Evolutionary conservation across 2,329 filamentous ascomycete species (phyloP).

Genomic region (Cryphonectria radicalis): DNA sequence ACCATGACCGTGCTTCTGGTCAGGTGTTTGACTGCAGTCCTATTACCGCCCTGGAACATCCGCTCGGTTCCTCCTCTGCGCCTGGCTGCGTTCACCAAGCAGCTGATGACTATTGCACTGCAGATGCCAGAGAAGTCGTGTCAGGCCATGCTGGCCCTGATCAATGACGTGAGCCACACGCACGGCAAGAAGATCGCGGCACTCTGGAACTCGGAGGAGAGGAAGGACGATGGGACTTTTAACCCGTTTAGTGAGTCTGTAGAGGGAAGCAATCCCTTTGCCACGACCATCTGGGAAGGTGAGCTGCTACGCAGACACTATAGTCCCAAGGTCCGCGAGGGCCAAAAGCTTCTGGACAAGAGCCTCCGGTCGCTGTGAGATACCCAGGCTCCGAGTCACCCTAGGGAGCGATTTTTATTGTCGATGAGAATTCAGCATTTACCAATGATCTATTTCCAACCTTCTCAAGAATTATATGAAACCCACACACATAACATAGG

Average conservation of each 20-base stretch:
- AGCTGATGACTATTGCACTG: constrained; percentile 78
- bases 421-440: constrained; percentile 8
- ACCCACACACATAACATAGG: not conserved
- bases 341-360: constrained; percentile 71
- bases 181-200: constrained; percentile 81
- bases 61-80: constrained; percentile 78
- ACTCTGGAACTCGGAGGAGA: constrained; percentile 95
- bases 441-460: not conserved
- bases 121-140: constrained; percentile 91
- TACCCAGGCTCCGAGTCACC: not conserved
- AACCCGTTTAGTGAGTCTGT: constrained; percentile 73
- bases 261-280: constrained; percentile 88
- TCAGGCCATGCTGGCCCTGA: constrained; percentile 76
- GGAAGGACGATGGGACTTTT: constrained; percentile 87
- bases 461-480: not conserved
- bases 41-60: constrained; percentile 76
- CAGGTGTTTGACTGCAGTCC: constrained; percentile 79
- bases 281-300: constrained; percentile 90
- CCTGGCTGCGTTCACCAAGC: constrained; percentile 91
- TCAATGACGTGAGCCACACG: constrained; percentile 77
- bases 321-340: constrained; percentile 82
- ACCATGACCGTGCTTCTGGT: constrained; percentile 93
- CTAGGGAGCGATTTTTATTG: constrained; percentile 23
- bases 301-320: constrained; percentile 86
- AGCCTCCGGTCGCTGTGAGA: constrained; percentile 45